These are phyloP conservation scores for Petasospora fabianii DNA, from an alignment of 1,139 yeast genomes.

Conservation along the genomic window DNA sequence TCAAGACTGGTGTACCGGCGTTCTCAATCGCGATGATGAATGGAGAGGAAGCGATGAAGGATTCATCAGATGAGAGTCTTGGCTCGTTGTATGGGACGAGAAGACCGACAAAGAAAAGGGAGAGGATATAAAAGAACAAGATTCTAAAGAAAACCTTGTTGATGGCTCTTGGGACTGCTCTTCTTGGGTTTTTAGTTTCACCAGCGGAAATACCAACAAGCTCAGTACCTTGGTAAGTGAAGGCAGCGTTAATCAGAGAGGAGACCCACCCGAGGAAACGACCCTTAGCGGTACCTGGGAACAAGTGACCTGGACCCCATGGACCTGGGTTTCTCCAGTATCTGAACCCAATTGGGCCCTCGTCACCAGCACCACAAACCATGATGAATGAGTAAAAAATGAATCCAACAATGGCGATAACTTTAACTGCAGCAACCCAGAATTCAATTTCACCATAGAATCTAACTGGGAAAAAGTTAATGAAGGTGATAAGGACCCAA, in stretches of 20 bases:
- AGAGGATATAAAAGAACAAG: slow-evolving; percentile 71
- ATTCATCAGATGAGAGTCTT: slow-evolving; percentile 39
- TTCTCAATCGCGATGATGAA: slow-evolving; percentile 63
- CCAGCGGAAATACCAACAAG: slow-evolving; percentile 87
- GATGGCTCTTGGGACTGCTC: slow-evolving; percentile 80
- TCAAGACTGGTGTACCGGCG: slow-evolving; percentile 66
- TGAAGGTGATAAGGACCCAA: slow-evolving; percentile 47
- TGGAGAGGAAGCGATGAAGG: slow-evolving; percentile 67
- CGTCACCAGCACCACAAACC: slow-evolving; percentile 71
- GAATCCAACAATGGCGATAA: slow-evolving; percentile 71
- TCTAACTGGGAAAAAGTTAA: slow-evolving; percentile 61
- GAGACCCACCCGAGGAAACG: slow-evolving; percentile 67
- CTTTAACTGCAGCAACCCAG: slow-evolving; percentile 68
- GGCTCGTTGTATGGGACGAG: slow-evolving; percentile 77
- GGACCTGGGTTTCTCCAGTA: slow-evolving; percentile 96
- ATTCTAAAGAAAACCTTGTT: slow-evolving; percentile 80
- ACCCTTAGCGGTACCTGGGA: slow-evolving; percentile 57
- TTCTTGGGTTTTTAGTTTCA: slow-evolving; percentile 79
- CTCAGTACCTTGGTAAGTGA: slow-evolving; percentile 84
- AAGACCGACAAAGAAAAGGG: slow-evolving; percentile 77
- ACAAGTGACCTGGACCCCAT: slow-evolving; percentile 59
- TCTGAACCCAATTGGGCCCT: slow-evolving; percentile 77
- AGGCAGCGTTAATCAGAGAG: slow-evolving; percentile 66
- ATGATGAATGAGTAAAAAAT: slow-evolving; percentile 64
- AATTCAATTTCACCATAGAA: slow-evolving; percentile 70